Conservation (phyloP, 108 stramenopile species). For the Cyclotella baltica region DNA sequence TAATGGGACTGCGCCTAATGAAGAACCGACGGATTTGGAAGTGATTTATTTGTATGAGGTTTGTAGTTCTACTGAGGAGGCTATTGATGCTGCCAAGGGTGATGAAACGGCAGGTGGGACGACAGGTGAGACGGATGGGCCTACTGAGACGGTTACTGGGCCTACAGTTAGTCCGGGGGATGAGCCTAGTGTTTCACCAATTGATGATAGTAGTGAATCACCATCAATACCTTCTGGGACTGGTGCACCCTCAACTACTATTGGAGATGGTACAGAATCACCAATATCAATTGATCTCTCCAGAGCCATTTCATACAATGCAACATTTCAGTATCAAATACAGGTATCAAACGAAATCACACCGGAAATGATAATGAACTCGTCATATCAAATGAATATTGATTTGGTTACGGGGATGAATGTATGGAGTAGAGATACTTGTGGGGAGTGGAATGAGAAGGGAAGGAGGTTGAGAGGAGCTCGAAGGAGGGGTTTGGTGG, state of each 20-base stretch:
- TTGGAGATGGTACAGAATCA: neutral
- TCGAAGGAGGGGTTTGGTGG: neutral
- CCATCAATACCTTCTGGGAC: too few species aligned
- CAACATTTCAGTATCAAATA: slow-evolving; percentile 6
- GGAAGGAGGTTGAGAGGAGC: neutral
- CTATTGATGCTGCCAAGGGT: neutral
- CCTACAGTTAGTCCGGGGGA: neutral
- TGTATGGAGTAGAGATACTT: neutral
- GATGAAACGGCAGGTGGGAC: neutral
- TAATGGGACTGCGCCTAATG: slow-evolving; percentile 8
- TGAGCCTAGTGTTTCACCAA: neutral
- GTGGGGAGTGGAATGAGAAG: neutral
- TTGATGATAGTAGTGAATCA: neutral
- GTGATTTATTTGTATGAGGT: slow-evolving; percentile 37
- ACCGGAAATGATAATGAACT: neutral
- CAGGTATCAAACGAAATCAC: neutral
- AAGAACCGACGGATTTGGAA: slow-evolving; percentile 24
- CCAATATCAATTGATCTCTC: neutral
- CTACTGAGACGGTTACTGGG: neutral
- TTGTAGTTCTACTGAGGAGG: slow-evolving; percentile 25
- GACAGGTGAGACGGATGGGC: neutral
- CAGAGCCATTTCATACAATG: neutral
- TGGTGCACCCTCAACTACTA: too few species aligned
- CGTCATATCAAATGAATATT: neutral
- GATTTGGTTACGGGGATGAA: slow-evolving; percentile 20